phyloP scores from a whole-genome alignment of 23 red algal species.

The Gracilaria domingensis region DNA sequence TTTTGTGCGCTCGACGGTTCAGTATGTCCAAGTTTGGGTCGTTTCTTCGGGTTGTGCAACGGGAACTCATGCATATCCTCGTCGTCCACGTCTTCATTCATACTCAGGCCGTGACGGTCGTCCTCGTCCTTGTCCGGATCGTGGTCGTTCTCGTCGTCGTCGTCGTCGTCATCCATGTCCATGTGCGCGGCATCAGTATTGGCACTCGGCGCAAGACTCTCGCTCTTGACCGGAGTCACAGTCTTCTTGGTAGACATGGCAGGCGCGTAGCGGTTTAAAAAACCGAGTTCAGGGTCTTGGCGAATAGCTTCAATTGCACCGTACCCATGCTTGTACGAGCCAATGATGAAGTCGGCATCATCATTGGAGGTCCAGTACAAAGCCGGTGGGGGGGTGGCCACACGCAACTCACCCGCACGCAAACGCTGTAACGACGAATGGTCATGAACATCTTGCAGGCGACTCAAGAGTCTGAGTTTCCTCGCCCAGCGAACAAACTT shows the following conservation, averaged over 20 bases:
- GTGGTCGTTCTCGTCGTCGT: conserved; percentile 65
- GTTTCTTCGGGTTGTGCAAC: conserved; percentile 23
- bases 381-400: conserved; percentile 70
- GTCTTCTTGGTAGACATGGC: conserved; percentile 35
- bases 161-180: conserved; percentile 51
- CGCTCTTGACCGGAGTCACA: conserved; percentile 24
- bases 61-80: conserved; percentile 21
- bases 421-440: conserved; percentile 60
- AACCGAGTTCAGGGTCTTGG: conserved; percentile 47
- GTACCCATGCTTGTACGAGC: conserved; percentile 86
- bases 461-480: conserved; percentile 79
- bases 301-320: conserved; percentile 60
- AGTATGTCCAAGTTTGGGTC: conserved; percentile 41
- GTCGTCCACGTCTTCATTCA: conserved; percentile 40
- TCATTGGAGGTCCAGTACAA: conserved; percentile 77
- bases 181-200: conserved; percentile 45
- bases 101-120: conserved; percentile 27
- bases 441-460: conserved; percentile 68
- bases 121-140: conserved; percentile 67
- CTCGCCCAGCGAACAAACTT: conserved; percentile 94
- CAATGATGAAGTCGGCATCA: conserved; percentile 86
- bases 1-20: not conserved
- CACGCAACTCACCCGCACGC: conserved; percentile 67
- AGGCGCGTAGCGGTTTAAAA: conserved; percentile 20
- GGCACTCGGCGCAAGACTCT: conserved; percentile 6